Percentiles rank a stretch among this genome's conserved stretches.
phyloP scores from a whole-genome alignment of 2,329 filamentous ascomycete genomes.

The Colletotrichum liaoningense region DNA sequence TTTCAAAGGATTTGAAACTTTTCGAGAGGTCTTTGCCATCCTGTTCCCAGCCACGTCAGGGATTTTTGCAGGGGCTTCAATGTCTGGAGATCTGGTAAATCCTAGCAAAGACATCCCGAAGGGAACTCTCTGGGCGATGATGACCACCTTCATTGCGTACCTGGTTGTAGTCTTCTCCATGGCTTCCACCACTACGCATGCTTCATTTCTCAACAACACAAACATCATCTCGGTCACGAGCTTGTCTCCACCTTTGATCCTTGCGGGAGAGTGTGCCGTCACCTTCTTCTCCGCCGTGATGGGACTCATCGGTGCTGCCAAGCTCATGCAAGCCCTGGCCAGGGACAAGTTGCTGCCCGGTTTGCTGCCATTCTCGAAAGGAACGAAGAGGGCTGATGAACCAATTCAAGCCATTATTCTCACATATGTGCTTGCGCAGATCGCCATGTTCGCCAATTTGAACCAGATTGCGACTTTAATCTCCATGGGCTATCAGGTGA shows the following conservation, averaged over 20 bases:
- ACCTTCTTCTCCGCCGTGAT: constrained; percentile 88
- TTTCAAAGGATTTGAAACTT: constrained; percentile 73
- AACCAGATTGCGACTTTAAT: constrained; percentile 92
- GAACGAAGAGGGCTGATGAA: constrained; percentile 78
- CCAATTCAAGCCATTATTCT: constrained; percentile 81
- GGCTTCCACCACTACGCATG: constrained; percentile 79
- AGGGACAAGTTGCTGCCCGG: constrained; percentile 84
- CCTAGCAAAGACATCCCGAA: constrained; percentile 87
- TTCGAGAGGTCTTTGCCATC: constrained; percentile 87
- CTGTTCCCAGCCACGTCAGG: constrained; percentile 77
- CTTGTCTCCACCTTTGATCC: constrained; percentile 77
- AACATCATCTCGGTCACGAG: constrained; percentile 88
- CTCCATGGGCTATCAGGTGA: constrained; percentile 85
- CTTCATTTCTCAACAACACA: constrained; percentile 78
- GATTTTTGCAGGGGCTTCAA: constrained; percentile 81
- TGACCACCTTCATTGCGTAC: constrained; percentile 81
- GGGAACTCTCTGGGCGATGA: constrained; percentile 83
- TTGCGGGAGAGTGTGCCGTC: constrained; percentile 85
- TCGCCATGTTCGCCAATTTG: constrained; percentile 84
- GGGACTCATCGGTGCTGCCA: constrained; percentile 87
- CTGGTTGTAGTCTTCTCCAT: constrained; percentile 81
- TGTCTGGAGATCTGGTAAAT: constrained; percentile 87
- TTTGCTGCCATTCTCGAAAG: constrained; percentile 78
- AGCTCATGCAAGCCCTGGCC: constrained; percentile 85
- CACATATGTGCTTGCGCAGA: constrained; percentile 80